These are phyloP conservation scores for Botrytis medusae DNA, from an alignment of 2,329 filamentous ascomycete species.

Conservation along the genomic window DNA sequence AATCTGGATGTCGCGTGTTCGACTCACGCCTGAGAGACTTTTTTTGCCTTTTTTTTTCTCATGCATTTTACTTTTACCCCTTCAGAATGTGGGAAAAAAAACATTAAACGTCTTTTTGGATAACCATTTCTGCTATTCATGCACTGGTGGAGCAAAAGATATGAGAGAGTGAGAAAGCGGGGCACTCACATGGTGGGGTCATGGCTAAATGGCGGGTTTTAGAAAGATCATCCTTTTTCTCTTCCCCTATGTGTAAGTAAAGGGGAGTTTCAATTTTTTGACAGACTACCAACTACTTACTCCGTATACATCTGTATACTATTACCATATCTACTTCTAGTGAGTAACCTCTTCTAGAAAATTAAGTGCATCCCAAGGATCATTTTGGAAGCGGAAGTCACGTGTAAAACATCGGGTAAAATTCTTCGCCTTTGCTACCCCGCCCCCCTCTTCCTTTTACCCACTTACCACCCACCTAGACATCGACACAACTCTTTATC, in stretches of 20 bases:
- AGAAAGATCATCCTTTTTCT: neutral
- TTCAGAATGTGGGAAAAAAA: neutral
- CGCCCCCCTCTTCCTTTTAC: neutral
- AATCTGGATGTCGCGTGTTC: constrained; percentile 22
- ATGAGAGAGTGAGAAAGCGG: neutral
- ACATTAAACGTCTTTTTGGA: neutral
- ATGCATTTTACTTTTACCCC: rapidly evolving
- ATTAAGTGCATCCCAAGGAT: neutral
- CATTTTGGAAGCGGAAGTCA: neutral
- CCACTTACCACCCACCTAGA: neutral
- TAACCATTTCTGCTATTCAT: neutral
- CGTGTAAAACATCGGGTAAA: neutral
- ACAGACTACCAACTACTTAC: neutral
- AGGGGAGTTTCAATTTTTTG: neutral
- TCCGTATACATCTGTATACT: neutral
- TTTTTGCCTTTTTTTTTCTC: neutral
- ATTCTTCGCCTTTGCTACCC: neutral
- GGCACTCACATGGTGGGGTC: neutral
- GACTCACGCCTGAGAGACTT: constrained; percentile 23
- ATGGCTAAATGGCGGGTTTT: neutral
- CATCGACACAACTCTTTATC: neutral
- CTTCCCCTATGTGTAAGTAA: neutral
- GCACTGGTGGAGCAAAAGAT: too few species aligned
- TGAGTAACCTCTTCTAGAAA: neutral
- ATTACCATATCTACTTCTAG: neutral